A percentile compares a stretch with the other conserved stretches of the same genome.
Evolutionary conservation across 805 yeast genomes (phyloP).

Genomic region (Candida taoyuanica): DNA sequence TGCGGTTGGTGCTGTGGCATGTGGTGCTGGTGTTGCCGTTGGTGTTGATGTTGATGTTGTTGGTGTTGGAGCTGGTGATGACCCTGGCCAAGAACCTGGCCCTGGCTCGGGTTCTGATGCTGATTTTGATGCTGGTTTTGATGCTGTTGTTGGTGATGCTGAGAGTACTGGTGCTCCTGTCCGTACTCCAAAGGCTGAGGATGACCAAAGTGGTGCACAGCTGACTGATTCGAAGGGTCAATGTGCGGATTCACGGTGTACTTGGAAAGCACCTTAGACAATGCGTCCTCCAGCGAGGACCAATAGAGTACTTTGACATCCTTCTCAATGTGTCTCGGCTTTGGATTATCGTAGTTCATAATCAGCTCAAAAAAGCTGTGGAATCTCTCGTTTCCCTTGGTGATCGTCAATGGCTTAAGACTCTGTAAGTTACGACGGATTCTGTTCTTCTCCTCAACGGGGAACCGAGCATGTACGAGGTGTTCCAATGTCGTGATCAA

Average conservation of each 20-base stretch:
- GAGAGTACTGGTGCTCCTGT: too few relatives aligned
- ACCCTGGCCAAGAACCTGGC: too few relatives aligned
- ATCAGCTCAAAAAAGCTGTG: conserved; percentile 41
- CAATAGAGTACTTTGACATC: conserved; percentile 65
- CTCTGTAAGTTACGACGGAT: conserved; percentile 64
- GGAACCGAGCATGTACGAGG: conserved; percentile 48
- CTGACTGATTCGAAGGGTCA: too few relatives aligned
- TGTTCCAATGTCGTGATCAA: conserved; percentile 52
- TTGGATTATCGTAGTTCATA: conserved; percentile 59
- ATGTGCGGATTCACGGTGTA: conserved; percentile 32
- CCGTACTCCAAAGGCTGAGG: too few relatives aligned
- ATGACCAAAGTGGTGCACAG: too few relatives aligned
- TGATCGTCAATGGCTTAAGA: conserved; percentile 55
- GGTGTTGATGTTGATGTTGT: too few relatives aligned
- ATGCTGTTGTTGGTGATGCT: too few relatives aligned
- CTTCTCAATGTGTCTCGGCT: conserved; percentile 67
- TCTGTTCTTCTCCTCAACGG: conserved; percentile 66
- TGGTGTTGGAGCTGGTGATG: too few relatives aligned
- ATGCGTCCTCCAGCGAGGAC: conserved; percentile 48
- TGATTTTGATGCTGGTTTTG: too few relatives aligned
- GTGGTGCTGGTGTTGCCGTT: background rate
- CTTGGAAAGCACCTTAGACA: conserved; percentile 53
- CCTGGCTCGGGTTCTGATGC: too few relatives aligned
- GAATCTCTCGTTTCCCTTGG: conserved; percentile 39
- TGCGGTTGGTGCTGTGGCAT: background rate